These are phyloP conservation scores for Teunomyces lycoperdinae DNA, from an alignment of 805 yeast species.

Conservation along the genomic window DNA sequence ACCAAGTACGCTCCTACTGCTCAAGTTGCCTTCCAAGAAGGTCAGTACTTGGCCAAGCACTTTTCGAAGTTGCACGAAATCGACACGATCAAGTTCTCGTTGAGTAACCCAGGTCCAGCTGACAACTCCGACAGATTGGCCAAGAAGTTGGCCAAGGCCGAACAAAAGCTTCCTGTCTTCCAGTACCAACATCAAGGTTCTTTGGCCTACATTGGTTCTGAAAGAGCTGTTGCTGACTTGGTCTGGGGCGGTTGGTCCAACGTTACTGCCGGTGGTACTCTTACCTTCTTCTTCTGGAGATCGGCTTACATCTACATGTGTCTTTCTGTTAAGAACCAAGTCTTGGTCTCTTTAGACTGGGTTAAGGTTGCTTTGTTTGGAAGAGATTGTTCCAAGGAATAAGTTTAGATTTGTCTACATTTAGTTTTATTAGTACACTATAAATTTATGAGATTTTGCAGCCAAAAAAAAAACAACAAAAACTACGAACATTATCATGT, in stretches of 20 bases:
- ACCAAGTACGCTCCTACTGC: conserved; percentile 95
- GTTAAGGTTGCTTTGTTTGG: conserved; percentile 82
- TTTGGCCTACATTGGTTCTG: conserved; percentile 89
- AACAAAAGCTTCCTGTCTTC: conserved; percentile 56
- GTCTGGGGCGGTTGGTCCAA: conserved; percentile 76
- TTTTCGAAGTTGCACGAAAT: conserved; percentile 64
- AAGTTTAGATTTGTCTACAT: conserved; percentile 13
- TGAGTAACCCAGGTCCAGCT: conserved; percentile 33
- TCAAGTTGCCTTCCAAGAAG: conserved; percentile 96
- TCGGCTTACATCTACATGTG: conserved; percentile 92
- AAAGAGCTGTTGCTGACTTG: conserved; percentile 91
- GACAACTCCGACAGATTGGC: conserved; percentile 44
- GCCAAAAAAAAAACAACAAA: neutral
- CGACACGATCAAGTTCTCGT: conserved; percentile 51
- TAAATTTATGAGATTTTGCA: conserved; percentile 1
- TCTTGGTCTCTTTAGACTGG: conserved; percentile 88
- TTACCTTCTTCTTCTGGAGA: conserved; percentile 93
- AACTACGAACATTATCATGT: neutral
- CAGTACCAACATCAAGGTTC: conserved; percentile 88
- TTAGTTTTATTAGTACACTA: neutral
- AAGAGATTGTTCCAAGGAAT: conserved; percentile 89
- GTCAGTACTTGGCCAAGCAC: conserved; percentile 71
- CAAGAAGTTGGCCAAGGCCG: conserved; percentile 44
- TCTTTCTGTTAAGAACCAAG: conserved; percentile 82
- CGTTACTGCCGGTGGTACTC: conserved; percentile 76